Percentiles rank a stretch among this genome's conserved stretches.
Conservation (phyloP, 176 grass and related monocot genomes). For the Secale cereale region DNA sequence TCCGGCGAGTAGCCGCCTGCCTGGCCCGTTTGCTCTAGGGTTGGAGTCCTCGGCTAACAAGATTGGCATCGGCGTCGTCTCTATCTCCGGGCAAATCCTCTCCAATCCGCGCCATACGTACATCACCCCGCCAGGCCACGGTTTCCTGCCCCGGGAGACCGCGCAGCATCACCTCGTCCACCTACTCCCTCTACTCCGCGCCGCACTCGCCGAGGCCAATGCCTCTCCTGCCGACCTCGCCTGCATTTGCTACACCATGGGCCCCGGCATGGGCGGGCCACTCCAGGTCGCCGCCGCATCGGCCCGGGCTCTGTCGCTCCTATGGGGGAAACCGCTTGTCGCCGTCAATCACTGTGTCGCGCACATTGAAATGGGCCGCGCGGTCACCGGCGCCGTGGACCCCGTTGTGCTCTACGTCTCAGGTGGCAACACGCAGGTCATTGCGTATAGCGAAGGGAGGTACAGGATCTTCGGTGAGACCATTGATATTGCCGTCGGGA, state of each 20-base stretch:
- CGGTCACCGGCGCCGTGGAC: slow-evolving; percentile 70
- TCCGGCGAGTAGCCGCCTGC: slow-evolving; percentile 19
- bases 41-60: slow-evolving; percentile 93
- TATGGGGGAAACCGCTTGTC: slow-evolving; percentile 82
- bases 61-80: slow-evolving; percentile 77
- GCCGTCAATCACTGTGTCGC: slow-evolving; percentile 95
- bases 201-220: slow-evolving; percentile 38
- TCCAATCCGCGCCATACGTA: slow-evolving; percentile 96
- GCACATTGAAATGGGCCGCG: slow-evolving; percentile 94
- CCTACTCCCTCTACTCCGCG: slow-evolving; percentile 70
- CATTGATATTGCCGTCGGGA: slow-evolving; percentile 88
- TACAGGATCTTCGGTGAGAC: slow-evolving; percentile 93
- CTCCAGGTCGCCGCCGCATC: slow-evolving; percentile 81
- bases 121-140: slow-evolving; percentile 87
- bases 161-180: slow-evolving; percentile 80
- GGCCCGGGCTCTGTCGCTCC: slow-evolving; percentile 58
- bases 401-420: slow-evolving; percentile 92
- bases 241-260: slow-evolving; percentile 93
- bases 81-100: slow-evolving; percentile 72
- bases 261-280: slow-evolving; percentile 84
- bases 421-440: slow-evolving; percentile 87
- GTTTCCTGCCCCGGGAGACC: slow-evolving; percentile 88
- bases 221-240: slow-evolving; percentile 54
- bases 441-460: slow-evolving; percentile 82
- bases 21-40: slow-evolving; percentile 54